phyloP scores from a whole-genome alignment of 2,329 filamentous ascomycete species.

The Apiospora aurea region DNA sequence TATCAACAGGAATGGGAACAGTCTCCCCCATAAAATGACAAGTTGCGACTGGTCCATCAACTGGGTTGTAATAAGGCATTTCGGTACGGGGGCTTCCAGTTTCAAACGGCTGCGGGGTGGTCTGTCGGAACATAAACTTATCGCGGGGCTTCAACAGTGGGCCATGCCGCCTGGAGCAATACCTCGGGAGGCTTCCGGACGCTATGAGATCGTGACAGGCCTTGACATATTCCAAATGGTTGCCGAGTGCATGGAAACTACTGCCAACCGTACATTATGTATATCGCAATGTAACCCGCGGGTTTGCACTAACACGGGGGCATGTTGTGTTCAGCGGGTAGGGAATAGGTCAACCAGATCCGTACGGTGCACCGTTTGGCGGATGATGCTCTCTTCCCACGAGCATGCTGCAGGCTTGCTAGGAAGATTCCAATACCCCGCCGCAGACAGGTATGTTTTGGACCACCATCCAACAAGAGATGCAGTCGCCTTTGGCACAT shows the following conservation, averaged over 20 bases:
- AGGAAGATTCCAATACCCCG: background rate
- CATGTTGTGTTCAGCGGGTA: background rate
- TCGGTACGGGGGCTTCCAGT: background rate
- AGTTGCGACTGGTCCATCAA: slow-evolving; percentile 28
- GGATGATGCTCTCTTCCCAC: background rate
- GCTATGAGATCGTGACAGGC: background rate
- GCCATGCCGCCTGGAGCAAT: background rate
- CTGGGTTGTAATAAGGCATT: slow-evolving; percentile 26
- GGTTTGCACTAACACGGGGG: background rate
- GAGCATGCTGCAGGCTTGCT: too few relatives aligned
- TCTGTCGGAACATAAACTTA: background rate
- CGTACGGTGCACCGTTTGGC: background rate
- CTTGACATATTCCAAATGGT: background rate
- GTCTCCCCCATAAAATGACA: background rate
- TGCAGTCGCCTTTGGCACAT: too few relatives aligned
- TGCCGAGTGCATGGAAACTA: background rate
- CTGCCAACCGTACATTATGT: background rate
- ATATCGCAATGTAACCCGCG: background rate
- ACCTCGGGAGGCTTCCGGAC: background rate
- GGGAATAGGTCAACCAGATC: background rate
- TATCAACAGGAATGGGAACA: background rate
- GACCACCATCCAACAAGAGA: too few relatives aligned
- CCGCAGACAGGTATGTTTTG: too few relatives aligned
- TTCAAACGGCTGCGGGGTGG: slow-evolving; percentile 9
- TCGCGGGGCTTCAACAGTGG: background rate